Evolutionary conservation across 306 rosid genomes (phyloP).

Genomic region (Dalbergia oliveri): DNA sequence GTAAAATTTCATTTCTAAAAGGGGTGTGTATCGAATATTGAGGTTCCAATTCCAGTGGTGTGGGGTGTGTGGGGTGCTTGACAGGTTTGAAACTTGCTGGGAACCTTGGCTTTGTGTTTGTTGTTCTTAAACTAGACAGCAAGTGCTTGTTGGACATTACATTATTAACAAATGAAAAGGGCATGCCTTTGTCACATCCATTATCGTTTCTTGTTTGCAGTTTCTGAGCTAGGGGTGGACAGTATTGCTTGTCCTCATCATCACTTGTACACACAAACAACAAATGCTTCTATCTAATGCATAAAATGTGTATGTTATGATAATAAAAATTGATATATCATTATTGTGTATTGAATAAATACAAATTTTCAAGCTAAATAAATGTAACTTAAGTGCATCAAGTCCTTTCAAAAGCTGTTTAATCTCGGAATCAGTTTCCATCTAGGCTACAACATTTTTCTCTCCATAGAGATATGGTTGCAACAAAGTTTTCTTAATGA

Average conservation of each 20-base stretch:
- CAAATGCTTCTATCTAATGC: neutral
- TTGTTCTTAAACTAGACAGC: constrained; percentile 1
- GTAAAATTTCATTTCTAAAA: no score
- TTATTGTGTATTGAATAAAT: no score
- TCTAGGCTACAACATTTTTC: no score
- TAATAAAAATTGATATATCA: no score
- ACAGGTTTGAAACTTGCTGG: neutral
- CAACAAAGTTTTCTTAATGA: no score
- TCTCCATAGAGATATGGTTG: no score
- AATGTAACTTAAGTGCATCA: no score
- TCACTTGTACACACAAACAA: neutral
- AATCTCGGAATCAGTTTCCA: no score
- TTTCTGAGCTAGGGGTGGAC: constrained; percentile 3
- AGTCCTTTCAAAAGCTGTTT: no score
- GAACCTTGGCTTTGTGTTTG: neutral
- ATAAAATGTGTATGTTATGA: no score
- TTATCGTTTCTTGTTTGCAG: neutral
- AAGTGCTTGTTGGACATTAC: constrained; percentile 1
- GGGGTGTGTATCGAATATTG: neutral
- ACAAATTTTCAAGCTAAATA: no score
- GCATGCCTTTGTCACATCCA: constrained; percentile 3
- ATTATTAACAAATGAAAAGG: neutral
- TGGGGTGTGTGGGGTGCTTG: neutral
- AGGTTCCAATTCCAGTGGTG: neutral
- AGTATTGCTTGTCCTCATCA: constrained; percentile 4